phyloP scores from a whole-genome alignment of 1,139 yeast species.

The Candida gigantensis region DNA sequence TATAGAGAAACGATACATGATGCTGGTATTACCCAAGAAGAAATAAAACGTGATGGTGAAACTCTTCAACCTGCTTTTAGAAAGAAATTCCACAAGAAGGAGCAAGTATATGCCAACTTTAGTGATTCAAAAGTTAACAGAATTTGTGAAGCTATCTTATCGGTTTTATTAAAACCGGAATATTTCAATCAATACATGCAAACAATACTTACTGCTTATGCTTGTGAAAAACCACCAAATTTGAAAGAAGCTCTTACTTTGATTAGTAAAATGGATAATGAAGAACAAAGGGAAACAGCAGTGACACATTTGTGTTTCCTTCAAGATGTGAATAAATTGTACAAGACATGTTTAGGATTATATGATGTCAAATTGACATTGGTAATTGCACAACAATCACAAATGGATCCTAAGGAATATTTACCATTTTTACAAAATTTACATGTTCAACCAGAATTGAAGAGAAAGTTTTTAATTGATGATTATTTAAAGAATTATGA shows the following conservation, averaged over 20 bases:
- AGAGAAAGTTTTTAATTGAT: slow-evolving; percentile 79
- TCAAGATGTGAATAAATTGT: slow-evolving; percentile 83
- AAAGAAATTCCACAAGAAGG: slow-evolving; percentile 35
- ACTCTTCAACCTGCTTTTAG: slow-evolving; percentile 17
- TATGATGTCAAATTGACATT: slow-evolving; percentile 83
- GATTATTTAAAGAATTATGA: slow-evolving; percentile 66
- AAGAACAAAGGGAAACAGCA: slow-evolving; percentile 58
- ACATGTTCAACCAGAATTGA: slow-evolving; percentile 63
- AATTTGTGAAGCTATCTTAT: slow-evolving; percentile 71
- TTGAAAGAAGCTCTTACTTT: slow-evolving; percentile 69
- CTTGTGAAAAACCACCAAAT: slow-evolving; percentile 88
- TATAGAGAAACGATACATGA: slow-evolving; percentile 68
- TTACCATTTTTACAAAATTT: slow-evolving; percentile 85
- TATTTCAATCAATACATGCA: slow-evolving; percentile 65
- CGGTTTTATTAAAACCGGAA: slow-evolving; percentile 53
- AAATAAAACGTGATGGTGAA: slow-evolving; percentile 11
- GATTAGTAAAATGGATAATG: slow-evolving; percentile 49
- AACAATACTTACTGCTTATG: slow-evolving; percentile 85
- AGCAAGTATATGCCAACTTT: slow-evolving; percentile 30
- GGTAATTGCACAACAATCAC: slow-evolving; percentile 90
- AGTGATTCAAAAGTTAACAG: slow-evolving; percentile 66
- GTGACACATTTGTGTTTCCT: slow-evolving; percentile 86
- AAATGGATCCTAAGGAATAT: slow-evolving; percentile 96
- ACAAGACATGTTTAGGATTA: slow-evolving; percentile 75
- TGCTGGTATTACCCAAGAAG: slow-evolving; percentile 15